Conservation (phyloP, 2,329 filamentous ascomycete genomes). For the Botryosphaeria dothidea region DNA sequence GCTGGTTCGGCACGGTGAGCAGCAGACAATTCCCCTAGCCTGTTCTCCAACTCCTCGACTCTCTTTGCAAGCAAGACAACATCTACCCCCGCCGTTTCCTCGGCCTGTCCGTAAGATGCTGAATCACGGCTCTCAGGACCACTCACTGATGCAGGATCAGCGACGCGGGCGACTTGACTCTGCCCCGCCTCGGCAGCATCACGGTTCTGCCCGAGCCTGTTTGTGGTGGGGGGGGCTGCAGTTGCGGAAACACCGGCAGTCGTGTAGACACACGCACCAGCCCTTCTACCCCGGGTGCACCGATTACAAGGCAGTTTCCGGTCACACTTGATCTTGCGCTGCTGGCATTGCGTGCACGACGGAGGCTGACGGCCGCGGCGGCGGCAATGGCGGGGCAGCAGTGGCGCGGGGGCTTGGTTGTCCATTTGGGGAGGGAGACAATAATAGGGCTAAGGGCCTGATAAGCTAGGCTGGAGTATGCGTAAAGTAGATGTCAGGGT, state of each 20-base stretch:
- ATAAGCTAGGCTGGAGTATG: no score
- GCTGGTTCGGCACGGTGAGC: constrained; percentile 15
- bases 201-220: not conserved
- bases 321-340: constrained; percentile 32
- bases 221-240: not conserved
- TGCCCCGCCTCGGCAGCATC: no score
- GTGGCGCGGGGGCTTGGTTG: not conserved
- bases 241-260: no score
- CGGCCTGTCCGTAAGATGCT: not conserved
- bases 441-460: no score
- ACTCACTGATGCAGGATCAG: no score
- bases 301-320: constrained; percentile 27
- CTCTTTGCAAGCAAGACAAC: not conserved
- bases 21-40: not conserved
- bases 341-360: constrained; percentile 28
- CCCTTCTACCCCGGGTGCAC: constrained; percentile 20
- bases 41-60: not conserved
- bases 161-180: no score
- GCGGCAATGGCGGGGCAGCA: not conserved
- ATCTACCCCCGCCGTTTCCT: not conserved
- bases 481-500: no score
- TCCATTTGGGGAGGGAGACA: not conserved
- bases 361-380: constrained; percentile 15
- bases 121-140: no score
- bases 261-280: constrained; percentile 22